Conservation (phyloP, 768 basidiomycete species). For the Termitomyces bulborhizus region DNA sequence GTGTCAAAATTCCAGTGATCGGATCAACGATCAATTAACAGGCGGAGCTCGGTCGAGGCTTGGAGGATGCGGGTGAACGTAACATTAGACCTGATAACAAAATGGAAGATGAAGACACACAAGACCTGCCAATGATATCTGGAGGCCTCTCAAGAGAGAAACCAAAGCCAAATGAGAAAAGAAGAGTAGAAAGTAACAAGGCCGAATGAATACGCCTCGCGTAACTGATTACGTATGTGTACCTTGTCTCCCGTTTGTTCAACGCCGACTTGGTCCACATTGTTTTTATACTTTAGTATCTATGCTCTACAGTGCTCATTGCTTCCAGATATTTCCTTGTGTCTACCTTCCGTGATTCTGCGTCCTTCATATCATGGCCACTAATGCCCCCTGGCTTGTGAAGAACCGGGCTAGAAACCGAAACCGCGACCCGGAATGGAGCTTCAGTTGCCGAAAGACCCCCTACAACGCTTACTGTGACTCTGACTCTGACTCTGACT, state of each 20-base stretch:
- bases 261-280: too few relatives aligned
- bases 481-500: conserved; percentile 17
- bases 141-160: neutral
- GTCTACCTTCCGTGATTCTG: neutral
- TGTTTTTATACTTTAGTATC: neutral
- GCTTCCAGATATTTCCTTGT: neutral
- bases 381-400: neutral
- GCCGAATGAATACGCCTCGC: too few relatives aligned
- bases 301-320: neutral
- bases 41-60: too few relatives aligned
- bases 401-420: neutral
- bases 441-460: conserved; percentile 29
- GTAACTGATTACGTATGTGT: neutral
- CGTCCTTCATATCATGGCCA: neutral
- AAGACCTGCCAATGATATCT: neutral
- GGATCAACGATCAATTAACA: too few relatives aligned
- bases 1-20: too few relatives aligned
- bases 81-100: neutral
- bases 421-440: conserved; percentile 22
- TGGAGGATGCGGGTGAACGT: neutral
- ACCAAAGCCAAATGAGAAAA: too few relatives aligned
- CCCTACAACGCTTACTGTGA: conserved; percentile 15
- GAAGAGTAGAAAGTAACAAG: too few relatives aligned
- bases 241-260: too few relatives aligned
- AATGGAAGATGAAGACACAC: neutral